Base-by-base conservation (phyloP, 441 rosid species). In the Gossypium trilobum region DNA sequence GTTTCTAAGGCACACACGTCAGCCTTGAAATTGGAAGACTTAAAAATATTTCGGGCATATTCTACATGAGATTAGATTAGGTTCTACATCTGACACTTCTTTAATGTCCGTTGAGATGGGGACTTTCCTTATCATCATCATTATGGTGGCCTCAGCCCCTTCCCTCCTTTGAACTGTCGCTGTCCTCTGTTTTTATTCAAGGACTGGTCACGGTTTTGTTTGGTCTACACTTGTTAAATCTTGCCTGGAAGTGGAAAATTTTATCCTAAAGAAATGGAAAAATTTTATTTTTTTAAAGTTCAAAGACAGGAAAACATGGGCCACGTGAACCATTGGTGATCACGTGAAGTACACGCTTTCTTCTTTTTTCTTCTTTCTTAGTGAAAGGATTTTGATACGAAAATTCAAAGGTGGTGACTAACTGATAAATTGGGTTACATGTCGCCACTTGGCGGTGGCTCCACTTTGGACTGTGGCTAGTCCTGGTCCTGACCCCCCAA, bases 341-440 rank as follows among this genome's bases (percentile, higher is more conserved):
- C 93, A 89, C 88, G 90, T 87, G 91, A 82, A 87, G 73, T 6
- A 36, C 85, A 81, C 79, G 59, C 82, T 67, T 74, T 85, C 73
- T n/a, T 11, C 44, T 63, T 67, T 39, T 67, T 74, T 85, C 73
- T n/a, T 11, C 44, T 63, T 67, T 39, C 55, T 23, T 2, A n/a
- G 0, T n/a, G 20, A 20, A 5, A 25, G 42, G 22, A 7, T 14
- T 7, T 67, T 67, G 71, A 64, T 61, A 76, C 29, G 44, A 25
- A 51, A 63, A 56, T 52, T 78, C 19, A 13, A 27, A 9, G 61
- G 46, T 10, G 2, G 46, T 5, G 72, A 29, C 48, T 16, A 4
- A 52, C 1, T 5, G 48, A 52, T 68, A 2, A 16, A 68, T 8
- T 27, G 74, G 55, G n/a, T 44, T 31, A 74, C 60, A 57, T 46